Conservation (phyloP, 2,329 filamentous ascomycete genomes). For the Neopestalotiopsis rosae region DNA sequence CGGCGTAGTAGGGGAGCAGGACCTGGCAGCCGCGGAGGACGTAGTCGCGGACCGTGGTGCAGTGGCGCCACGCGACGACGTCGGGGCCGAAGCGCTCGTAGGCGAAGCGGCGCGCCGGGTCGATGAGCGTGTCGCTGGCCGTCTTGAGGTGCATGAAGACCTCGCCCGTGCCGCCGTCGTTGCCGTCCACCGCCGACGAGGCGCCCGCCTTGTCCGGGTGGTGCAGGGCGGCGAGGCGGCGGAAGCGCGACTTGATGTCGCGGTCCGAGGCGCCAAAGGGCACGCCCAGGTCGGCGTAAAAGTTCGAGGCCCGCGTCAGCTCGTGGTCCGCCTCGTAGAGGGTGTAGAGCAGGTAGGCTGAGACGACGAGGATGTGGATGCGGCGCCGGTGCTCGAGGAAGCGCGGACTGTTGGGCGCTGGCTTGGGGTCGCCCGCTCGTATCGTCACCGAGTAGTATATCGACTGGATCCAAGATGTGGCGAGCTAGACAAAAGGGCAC, state of each 20-base stretch:
- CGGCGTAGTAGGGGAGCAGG: constrained; percentile 65
- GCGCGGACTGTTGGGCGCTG: constrained; percentile 70
- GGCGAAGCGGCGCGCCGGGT: constrained; percentile 79
- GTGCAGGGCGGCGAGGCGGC: constrained; percentile 71
- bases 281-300: constrained; percentile 79
- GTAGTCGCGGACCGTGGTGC: constrained; percentile 74
- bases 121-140: constrained; percentile 81
- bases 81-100: constrained; percentile 88
- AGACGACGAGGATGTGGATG: constrained; percentile 84
- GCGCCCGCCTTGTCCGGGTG: constrained; percentile 83
- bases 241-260: constrained; percentile 83
- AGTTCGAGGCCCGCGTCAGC: constrained; percentile 73
- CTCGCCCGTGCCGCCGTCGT: constrained; percentile 42
- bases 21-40: constrained; percentile 66
- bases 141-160: constrained; percentile 84
- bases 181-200: constrained; percentile 11
- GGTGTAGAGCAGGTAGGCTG: constrained; percentile 86
- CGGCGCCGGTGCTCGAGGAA: constrained; percentile 77
- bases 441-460: constrained; percentile 89
- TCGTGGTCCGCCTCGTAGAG: constrained; percentile 91
- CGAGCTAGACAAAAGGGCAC: constrained; percentile 59
- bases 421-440: constrained; percentile 85
- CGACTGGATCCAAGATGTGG: constrained; percentile 76
- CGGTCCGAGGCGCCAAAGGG: constrained; percentile 71
- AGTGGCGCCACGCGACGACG: constrained; percentile 69